Evolutionary conservation across 73 alveolate species (phyloP), one percentile per base, ranked within the genome.

Genomic region (Tetrahymena elliotti): DNA sequence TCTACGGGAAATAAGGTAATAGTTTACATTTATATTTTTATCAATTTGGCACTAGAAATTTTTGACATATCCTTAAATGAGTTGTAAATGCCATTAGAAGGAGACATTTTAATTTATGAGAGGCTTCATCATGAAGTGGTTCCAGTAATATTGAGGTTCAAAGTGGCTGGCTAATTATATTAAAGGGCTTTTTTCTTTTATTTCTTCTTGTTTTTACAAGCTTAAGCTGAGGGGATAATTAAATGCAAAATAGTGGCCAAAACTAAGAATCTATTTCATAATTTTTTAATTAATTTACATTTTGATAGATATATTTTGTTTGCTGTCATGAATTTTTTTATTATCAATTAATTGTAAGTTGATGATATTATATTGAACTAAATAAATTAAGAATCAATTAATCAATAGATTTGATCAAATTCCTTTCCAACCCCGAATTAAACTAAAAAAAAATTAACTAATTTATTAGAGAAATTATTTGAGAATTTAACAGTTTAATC

Each of bases 1-100:
- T 93, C 99, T 95, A 54, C 99, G 95, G 9, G 99, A 98, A 53
- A 99, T 98, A 83, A 99, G 94, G 15, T 95, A 39, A 93, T 98
- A 96, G 53, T 98, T 97, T 33, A 68, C 36, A 68, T n/a, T 68
- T 18, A 95, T 34, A 33, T 84, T 84, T 33, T 92, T 35, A 24
- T 93, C 88, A 6, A 68, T 27, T 35, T 94, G 47, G 34, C 93
- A 68, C 35, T 47, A 24, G 6, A 92, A 47, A 35, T 94, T 52
- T 40, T 53, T 52, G 11, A 94, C 95, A 94, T 84, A 94, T 20
- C 96, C 96, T 94, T 94, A 34, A 47, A 94, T 84, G 27, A 94
- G 37, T 47, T 35, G 33, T 24, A 84, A 31, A 35, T 47, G 93
- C 96, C 96, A 94, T 22, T 40, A 10, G 33, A 93, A 93, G 27